These are phyloP conservation scores for Eleusine indica DNA, from an alignment of 176 grass and related monocot genomes.

Conservation along the genomic window DNA sequence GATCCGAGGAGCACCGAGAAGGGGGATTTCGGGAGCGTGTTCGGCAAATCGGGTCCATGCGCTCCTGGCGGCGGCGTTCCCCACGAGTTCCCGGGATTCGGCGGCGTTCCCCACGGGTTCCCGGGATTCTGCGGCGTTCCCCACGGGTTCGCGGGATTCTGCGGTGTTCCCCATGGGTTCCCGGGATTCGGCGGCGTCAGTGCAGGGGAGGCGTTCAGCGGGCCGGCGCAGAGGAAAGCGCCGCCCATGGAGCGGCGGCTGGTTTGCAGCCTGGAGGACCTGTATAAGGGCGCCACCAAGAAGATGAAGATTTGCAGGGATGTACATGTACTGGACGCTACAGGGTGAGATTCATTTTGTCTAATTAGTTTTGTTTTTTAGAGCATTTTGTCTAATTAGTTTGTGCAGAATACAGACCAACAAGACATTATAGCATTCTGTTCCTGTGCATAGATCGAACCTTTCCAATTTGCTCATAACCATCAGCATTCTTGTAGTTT, in stretches of 20 bases:
- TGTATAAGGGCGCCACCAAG: constrained; percentile 79
- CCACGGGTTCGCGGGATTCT: no score
- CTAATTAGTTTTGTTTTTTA: neutral
- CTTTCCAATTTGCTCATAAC: neutral
- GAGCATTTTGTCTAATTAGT: neutral
- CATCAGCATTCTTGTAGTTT: constrained; percentile 15
- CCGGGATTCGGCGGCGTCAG: neutral
- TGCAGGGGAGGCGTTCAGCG: constrained; percentile 41
- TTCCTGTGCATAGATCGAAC: neutral
- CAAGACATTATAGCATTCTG: neutral
- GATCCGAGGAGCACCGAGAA: constrained; percentile 56
- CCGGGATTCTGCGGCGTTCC: constrained; percentile 14
- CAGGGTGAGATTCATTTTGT: constrained; percentile 46
- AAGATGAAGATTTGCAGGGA: constrained; percentile 91
- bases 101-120: constrained; percentile 9
- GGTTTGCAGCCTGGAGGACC: constrained; percentile 62
- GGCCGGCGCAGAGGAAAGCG: constrained; percentile 39
- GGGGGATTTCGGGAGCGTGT: constrained; percentile 56
- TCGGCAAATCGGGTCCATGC: neutral
- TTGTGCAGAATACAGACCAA: neutral
- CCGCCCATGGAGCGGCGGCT: constrained; percentile 57
- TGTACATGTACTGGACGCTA: constrained; percentile 49
- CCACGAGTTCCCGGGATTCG: constrained; percentile 34
- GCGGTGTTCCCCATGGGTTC: no score
- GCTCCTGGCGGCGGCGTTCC: constrained; percentile 1